A percentile compares a stretch with the other conserved stretches of the same genome.
These are phyloP conservation scores for Serendipita indica DNA, from an alignment of 768 basidiomycete genomes.

Conservation along the genomic window DNA sequence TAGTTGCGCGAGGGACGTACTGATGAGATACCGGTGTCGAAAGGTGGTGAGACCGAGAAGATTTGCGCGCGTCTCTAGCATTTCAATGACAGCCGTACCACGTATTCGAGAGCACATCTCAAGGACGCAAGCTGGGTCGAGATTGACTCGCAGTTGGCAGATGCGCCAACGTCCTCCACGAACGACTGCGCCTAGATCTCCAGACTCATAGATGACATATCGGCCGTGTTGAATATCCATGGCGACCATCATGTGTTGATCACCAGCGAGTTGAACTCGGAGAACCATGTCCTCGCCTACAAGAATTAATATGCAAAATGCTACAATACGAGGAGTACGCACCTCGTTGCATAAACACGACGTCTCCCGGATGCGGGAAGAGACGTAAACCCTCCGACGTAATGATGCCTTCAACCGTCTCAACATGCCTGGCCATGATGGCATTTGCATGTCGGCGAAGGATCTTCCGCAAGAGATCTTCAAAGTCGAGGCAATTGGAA, in stretches of 20 bases:
- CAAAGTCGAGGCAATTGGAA: conserved; percentile 57
- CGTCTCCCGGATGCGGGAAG: conserved; percentile 48
- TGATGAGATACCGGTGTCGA: conserved; percentile 45
- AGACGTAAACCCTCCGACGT: conserved; percentile 34
- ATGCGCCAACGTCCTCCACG: conserved; percentile 44
- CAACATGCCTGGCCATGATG: conserved; percentile 28
- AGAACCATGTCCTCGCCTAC: conserved; percentile 44
- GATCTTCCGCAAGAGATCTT: conserved; percentile 45
- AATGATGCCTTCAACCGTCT: conserved; percentile 20
- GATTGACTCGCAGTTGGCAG: conserved; percentile 50
- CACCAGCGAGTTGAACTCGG: conserved; percentile 55
- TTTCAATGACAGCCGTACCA: conserved; percentile 61
- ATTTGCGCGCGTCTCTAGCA: conserved; percentile 71
- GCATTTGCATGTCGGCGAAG: conserved; percentile 51
- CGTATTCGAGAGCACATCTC: conserved; percentile 18
- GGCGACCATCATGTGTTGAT: conserved; percentile 59
- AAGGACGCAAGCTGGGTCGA: conserved; percentile 45
- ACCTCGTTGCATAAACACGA: conserved; percentile 45
- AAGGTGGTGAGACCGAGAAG: conserved; percentile 71
- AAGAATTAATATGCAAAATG: not conserved
- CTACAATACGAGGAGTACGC: conserved; percentile 12
- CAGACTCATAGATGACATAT: conserved; percentile 63
- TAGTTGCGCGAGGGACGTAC: conserved; percentile 35
- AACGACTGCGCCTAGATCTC: conserved; percentile 61
- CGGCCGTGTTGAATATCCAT: conserved; percentile 71